Evolutionary conservation across 768 basidiomycete genomes (phyloP).

Genomic region (Leucosporidium yakuticum): DNA sequence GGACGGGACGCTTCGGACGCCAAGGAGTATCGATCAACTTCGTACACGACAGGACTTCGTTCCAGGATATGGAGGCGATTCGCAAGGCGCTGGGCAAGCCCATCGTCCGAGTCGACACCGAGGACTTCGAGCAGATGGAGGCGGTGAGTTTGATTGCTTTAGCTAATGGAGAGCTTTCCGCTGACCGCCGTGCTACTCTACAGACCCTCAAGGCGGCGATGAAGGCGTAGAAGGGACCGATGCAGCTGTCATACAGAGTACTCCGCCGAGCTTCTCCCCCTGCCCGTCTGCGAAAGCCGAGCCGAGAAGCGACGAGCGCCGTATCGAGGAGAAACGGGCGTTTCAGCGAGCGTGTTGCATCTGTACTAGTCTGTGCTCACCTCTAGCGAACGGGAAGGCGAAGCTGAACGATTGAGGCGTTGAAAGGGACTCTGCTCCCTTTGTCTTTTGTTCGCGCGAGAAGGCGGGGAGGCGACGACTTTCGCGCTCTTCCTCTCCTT

Average conservation of each 20-base stretch:
- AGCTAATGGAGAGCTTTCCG: too few species aligned
- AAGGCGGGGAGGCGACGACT: background rate
- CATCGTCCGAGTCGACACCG: slow-evolving; percentile 78
- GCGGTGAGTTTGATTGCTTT: slow-evolving; percentile 47
- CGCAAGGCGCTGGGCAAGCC: slow-evolving; percentile 60
- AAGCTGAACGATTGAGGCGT: background rate
- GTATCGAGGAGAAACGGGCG: too few species aligned
- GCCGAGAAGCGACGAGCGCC: too few species aligned
- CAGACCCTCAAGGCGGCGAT: slow-evolving; percentile 9
- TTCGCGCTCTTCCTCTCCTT: background rate
- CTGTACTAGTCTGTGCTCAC: too few species aligned
- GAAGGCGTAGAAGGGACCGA: slow-evolving; percentile 8
- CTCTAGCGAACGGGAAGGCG: too few species aligned
- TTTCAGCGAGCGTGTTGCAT: too few species aligned
- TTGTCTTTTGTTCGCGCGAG: slow-evolving; percentile 1
- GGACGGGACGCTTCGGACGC: slow-evolving; percentile 95
- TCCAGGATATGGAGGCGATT: slow-evolving; percentile 83
- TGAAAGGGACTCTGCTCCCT: background rate
- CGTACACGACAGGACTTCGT: slow-evolving; percentile 82
- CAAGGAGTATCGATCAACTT: slow-evolving; percentile 97
- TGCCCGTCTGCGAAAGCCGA: too few species aligned
- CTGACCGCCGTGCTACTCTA: too few species aligned
- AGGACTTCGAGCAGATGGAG: slow-evolving; percentile 90
- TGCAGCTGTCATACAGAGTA: too few species aligned
- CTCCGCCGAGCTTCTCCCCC: too few species aligned